Conservation (phyloP, 2,329 filamentous ascomycete genomes). For the Bertia moriformis region DNA sequence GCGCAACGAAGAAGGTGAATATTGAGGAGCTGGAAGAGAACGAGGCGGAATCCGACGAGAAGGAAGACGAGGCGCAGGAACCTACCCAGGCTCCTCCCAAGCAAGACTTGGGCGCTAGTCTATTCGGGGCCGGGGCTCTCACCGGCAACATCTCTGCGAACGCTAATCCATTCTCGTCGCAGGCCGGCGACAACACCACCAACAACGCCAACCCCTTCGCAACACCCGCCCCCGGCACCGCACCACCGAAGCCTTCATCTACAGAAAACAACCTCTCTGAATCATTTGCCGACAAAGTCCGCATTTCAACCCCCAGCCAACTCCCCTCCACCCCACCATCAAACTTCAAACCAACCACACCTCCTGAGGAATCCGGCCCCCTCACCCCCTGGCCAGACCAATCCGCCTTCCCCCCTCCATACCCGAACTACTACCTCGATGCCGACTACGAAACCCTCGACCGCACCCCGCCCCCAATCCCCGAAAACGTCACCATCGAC, state of each 20-base stretch:
- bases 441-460: conserved; percentile 52
- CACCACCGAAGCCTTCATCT: neutral
- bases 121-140: neutral
- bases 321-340: too few relatives aligned
- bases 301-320: neutral
- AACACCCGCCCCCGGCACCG: neutral
- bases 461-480: conserved; percentile 11
- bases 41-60: neutral
- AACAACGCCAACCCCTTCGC: neutral
- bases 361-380: conserved; percentile 7
- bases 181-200: too few relatives aligned
- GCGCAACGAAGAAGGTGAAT: conserved; percentile 14
- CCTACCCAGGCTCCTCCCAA: too few relatives aligned
- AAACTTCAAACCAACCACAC: too few relatives aligned
- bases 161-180: neutral
- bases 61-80: conserved; percentile 3
- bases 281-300: neutral
- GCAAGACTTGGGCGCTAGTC: neutral
- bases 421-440: conserved; percentile 42
- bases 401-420: conserved; percentile 37
- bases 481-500: conserved; percentile 18
- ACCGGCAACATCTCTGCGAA: neutral
- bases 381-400: conserved; percentile 40
- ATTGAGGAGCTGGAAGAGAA: conserved; percentile 1
- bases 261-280: neutral